Evolutionary conservation across 2,329 filamentous ascomycete species (phyloP), one percentile per base, ranked within the genome.

Genomic region (Aspergillus sp.): DNA sequence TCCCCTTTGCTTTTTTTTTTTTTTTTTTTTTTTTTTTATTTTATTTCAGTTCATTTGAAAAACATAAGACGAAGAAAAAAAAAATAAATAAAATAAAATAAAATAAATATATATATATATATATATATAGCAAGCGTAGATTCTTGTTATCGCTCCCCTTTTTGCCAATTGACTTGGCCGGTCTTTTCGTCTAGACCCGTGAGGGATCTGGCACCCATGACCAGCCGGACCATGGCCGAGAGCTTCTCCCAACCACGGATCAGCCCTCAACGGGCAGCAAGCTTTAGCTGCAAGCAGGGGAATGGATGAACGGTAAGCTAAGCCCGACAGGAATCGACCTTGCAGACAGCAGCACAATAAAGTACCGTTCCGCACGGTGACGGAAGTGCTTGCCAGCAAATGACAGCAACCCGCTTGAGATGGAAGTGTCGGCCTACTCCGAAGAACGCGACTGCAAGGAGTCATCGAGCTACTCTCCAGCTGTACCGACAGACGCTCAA

Each of bases 341-440:
- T 44, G 8, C 7, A 44, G 36, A 6, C 11, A 17, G 42, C 8
- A 41, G 19, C 39, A 41, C 44, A 55, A 39, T 63, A 62, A 58
- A 52, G 41, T 63, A 54, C 56, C 52, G 44, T 39, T 56, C 54
- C 57, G 54, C 57, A 53, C 39, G 55, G 55, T 58, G 47, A 60
- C 62, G 64, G 64, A 59, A 39, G 41, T 60, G 30, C 25, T 17
- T 62, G 50, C 64, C 62, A 62, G 60, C 64, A 38, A 64, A 64
- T 65, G 10, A 53, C 23, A 57, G 50, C 11, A 41, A 8, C 5
- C 23, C 17, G 36, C 25, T 13, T 3, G 10, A 15, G n/a, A 48
- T 27, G 32, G 32, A 36, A 42, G 19, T 15, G 38, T 13, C 6
- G 60, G 39, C 57, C 60, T 60, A 64, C 57, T 32, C 11, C 1